Percentiles rank a stretch among this genome's conserved stretches.
Evolutionary conservation across 192 early-diverging fungal genomes (phyloP).

Genomic region (Entomortierella beljakovae): DNA sequence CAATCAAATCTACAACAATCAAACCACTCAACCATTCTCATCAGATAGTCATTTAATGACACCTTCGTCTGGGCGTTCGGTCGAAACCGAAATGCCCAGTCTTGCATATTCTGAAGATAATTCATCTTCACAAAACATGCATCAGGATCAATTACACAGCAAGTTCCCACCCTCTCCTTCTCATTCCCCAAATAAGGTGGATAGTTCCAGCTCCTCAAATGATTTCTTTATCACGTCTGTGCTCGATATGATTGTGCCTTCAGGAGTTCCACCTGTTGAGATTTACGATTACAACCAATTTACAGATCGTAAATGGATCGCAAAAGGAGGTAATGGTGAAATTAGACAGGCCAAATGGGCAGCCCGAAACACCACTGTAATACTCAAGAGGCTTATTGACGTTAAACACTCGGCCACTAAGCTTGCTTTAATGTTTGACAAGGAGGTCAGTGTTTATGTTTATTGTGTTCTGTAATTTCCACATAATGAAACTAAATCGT

Average conservation of each 20-base stretch:
- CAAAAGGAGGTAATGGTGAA: conserved; percentile 46
- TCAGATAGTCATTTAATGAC: conserved; percentile 29
- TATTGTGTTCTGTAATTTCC: background rate
- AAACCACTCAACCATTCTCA: conserved; percentile 3
- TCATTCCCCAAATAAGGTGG: background rate
- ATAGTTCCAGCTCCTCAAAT: background rate
- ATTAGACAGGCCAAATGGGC: conserved; percentile 36
- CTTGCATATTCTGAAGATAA: conserved; percentile 31
- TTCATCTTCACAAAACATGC: conserved; percentile 17
- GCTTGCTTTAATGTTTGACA: conserved; percentile 42
- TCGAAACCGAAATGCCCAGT: conserved; percentile 48
- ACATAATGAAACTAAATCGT: background rate
- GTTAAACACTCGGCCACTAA: conserved; percentile 31
- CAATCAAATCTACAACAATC: conserved; percentile 1
- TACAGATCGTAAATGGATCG: conserved; percentile 31
- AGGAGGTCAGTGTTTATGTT: conserved; percentile 31
- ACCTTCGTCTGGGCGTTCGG: conserved; percentile 14
- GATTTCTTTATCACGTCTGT: conserved; percentile 44
- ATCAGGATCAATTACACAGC: background rate
- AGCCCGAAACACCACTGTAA: conserved; percentile 20
- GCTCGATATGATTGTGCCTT: conserved; percentile 40
- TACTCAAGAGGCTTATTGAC: conserved; percentile 45
- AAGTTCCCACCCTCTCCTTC: conserved; percentile 3
- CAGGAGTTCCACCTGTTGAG: conserved; percentile 11
- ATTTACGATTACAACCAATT: conserved; percentile 40